Conservation (phyloP, 1,284 basidiomycete species). For the Porogramme epimiltina region DNA sequence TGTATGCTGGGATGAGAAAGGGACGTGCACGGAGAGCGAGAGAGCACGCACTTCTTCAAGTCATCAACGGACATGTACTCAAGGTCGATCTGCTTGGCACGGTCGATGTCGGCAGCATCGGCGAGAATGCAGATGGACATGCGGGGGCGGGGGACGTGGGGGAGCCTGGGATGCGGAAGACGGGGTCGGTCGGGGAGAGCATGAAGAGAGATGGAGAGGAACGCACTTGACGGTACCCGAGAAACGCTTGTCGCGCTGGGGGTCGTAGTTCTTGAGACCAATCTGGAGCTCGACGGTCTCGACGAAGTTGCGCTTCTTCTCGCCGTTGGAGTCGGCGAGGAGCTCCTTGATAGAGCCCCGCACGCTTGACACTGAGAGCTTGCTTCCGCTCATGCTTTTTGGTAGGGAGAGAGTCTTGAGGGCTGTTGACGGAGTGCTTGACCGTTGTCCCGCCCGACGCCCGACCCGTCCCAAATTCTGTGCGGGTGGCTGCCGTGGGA, state of each 20-base stretch:
- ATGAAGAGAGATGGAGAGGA: background rate
- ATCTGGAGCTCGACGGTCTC: slow-evolving; percentile 97
- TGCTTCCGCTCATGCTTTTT: slow-evolving; percentile 44
- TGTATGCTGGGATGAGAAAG: slow-evolving; percentile 28
- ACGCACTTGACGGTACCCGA: slow-evolving; percentile 93
- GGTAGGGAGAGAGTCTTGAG: slow-evolving; percentile 15
- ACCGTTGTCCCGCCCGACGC: background rate
- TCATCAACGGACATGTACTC: slow-evolving; percentile 99
- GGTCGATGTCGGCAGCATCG: slow-evolving; percentile 98
- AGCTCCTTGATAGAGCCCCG: slow-evolving; percentile 92
- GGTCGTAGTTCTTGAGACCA: slow-evolving; percentile 98
- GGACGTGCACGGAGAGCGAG: background rate
- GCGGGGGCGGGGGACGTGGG: slow-evolving; percentile 95
- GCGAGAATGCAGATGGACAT: slow-evolving; percentile 99
- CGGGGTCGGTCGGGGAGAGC: background rate
- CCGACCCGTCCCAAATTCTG: slow-evolving; percentile 2
- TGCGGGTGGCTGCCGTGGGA: slow-evolving; percentile 17
- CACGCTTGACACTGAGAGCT: slow-evolving; percentile 99
- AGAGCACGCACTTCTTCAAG: slow-evolving; percentile 85
- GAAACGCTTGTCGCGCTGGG: slow-evolving; percentile 95
- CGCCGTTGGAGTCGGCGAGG: slow-evolving; percentile 74
- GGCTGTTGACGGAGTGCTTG: slow-evolving; percentile 16
- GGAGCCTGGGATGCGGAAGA: slow-evolving; percentile 64
- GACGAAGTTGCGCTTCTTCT: slow-evolving; percentile 88
- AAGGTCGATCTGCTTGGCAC: slow-evolving; percentile 95